These are phyloP conservation scores for Chloranthus sessilifolius DNA, from an alignment of 164 flowering plant species.

Conservation along the genomic window DNA sequence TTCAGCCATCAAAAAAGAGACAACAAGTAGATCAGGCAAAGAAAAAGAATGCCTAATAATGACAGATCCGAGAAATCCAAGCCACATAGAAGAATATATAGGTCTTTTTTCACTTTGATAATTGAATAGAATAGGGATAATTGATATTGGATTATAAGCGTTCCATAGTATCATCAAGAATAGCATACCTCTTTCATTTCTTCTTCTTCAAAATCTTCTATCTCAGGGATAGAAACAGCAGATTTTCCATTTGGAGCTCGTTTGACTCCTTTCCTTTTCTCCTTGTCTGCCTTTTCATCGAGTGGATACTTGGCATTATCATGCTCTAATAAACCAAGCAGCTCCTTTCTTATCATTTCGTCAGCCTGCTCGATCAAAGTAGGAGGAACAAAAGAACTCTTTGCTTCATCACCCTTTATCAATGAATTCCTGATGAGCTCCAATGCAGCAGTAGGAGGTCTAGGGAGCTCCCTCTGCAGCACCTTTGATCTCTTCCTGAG, in stretches of 20 bases:
- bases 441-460: slow-evolving; percentile 84
- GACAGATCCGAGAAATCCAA: too few relatives aligned
- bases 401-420: slow-evolving; percentile 74
- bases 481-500: slow-evolving; percentile 98
- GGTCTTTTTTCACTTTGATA: too few relatives aligned
- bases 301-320: slow-evolving; percentile 96
- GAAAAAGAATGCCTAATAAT: too few relatives aligned
- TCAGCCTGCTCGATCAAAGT: slow-evolving; percentile 90
- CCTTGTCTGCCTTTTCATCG: slow-evolving; percentile 58
- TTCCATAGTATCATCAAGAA: neutral
- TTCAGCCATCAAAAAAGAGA: too few relatives aligned
- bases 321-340: slow-evolving; percentile 72
- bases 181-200: slow-evolving; percentile 67
- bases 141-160: too few relatives aligned
- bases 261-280: slow-evolving; percentile 76
- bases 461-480: slow-evolving; percentile 92
- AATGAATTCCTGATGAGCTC: slow-evolving; percentile 76
- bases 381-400: slow-evolving; percentile 94
- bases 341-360: slow-evolving; percentile 86
- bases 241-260: slow-evolving; percentile 50
- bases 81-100: too few relatives aligned
- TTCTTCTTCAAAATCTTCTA: slow-evolving; percentile 77
- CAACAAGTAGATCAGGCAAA: too few relatives aligned
- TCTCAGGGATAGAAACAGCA: slow-evolving; percentile 41
- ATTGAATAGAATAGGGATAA: too few relatives aligned